phyloP scores from a whole-genome alignment of 345 rosid genomes.

The Barbarea vulgaris region DNA sequence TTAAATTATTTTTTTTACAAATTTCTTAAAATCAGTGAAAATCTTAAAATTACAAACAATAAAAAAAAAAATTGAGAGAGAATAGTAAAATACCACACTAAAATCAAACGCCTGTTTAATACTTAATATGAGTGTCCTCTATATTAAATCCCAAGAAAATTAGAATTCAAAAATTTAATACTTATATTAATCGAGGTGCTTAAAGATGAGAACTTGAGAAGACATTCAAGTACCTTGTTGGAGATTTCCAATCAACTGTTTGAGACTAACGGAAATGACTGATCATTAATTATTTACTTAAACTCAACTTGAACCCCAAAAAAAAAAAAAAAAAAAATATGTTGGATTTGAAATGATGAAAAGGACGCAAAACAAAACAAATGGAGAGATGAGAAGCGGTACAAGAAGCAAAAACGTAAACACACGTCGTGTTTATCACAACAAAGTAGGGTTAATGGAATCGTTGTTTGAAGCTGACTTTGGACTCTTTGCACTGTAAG shows the following conservation, averaged over 20 bases:
- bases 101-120: constrained; percentile 1
- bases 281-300: neutral
- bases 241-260: neutral
- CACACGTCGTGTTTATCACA: neutral
- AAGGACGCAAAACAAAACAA: neutral
- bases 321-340: too few species aligned
- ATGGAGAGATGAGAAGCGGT: neutral
- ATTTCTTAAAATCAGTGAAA: too few species aligned
- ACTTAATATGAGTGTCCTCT: neutral
- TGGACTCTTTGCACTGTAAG: too few species aligned
- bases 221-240: neutral
- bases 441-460: neutral
- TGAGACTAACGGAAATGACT: neutral
- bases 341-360: neutral
- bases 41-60: too few species aligned
- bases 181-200: neutral
- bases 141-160: neutral
- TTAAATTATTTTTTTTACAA: too few species aligned
- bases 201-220: constrained; percentile 13
- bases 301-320: neutral
- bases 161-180: neutral
- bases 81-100: too few species aligned
- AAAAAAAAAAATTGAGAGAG: too few species aligned
- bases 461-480: constrained; percentile 6
- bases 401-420: neutral